Evolutionary conservation across 345 rosid species (phyloP), one percentile per base, ranked within the genome.

Genomic region (Aethionema arabicum): DNA sequence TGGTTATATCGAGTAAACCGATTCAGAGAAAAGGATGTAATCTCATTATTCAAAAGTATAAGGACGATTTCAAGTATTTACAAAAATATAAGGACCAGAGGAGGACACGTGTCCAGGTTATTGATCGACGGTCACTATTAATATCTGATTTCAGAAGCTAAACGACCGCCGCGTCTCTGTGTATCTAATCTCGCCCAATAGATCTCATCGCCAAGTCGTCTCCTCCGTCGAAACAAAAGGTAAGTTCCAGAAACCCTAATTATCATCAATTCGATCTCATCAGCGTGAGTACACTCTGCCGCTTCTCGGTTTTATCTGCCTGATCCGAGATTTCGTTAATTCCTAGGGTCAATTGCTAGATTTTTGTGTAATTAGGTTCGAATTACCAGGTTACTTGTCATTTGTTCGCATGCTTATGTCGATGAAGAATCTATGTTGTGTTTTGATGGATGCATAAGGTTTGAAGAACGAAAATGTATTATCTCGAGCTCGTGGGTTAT

Each of bases 121-220:
- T 0, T 14, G 53, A 56, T 56, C 65, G 3, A 63, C 55, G 74
- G 64, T 47, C 31, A 33, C 29, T 53, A 69, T 41, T 30, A 49
- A 41, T 10, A 10, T 35, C 39, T 56, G 69, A 56, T 57, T 11
- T 40, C 35, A 56, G 64, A 63, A 63, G 27, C 30, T 12, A 12
- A 13, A 49, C 63, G 48, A 10, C 56, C 74, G 63, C 68, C 52
- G 68, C 64, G 74, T 70, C 69, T 42, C 46, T 42, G 5, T 63
- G 74, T 63, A 59, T 49, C 3, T 46, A 65, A 21, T 21, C 27
- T 57, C 55, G 61, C 53, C 65, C 63, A 14, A 59, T 63, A 72
- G 75, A 72, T 72, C 75, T 65, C 52, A 72, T 64, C 75, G 61
- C 66, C 3, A 31, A 59, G 36, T 58, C 70, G 69, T 64, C 63